Evolutionary conservation across 192 early-diverging fungal genomes (phyloP), one percentile per base, ranked within the genome.

Genomic region (Umbelopsis isabellina): DNA sequence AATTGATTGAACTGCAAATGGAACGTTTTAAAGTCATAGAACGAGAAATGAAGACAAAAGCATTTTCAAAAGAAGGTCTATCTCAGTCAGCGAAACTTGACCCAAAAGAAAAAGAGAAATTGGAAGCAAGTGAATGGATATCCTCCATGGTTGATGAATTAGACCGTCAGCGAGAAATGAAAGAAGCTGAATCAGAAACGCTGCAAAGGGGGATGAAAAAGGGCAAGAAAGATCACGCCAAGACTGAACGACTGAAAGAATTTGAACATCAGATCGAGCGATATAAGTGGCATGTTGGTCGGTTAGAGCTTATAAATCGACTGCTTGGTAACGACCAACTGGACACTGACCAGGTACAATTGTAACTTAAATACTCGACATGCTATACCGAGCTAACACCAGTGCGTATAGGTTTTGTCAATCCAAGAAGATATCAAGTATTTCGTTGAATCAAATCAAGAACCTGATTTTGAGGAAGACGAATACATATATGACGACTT

Each of bases 41-140:
- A 74, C 95, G 95, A 80, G 96, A 96, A 79, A 92, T 98, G 83
- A 98, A 98, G 84, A 95, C 95, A 45, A 98, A 98, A 78, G 95
- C 96, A 13, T 98, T 91, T 75, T 97, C 95, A 27, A 92, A 95
- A 81, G 96, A 96, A 75, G 96, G 96, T 25, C 77, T 98, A 51
- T 78, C 82, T 65, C 87, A 86, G 73, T 83, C 88, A 47, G 84
- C 84, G 46, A 92, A 91, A 72, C 75, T 96, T 49, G 96, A 98
- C 81, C 96, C 96, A 7, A 88, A 91, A 73, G 95, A 95, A 67
- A 91, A 90, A 75, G 92, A 95, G 75, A 94, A 94, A 72, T 81
- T 88, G 44, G 94, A 97, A 27, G 72, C 91, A 18, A 83, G 91
- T 65, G 85, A 89, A 30, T 96, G 91, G 89, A 80, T 98, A 22